A percentile compares a stretch with the other conserved stretches of the same genome.
These are phyloP conservation scores for Brettanomyces bruxellensis DNA, from an alignment of 805 yeast genomes.

Conservation along the genomic window DNA sequence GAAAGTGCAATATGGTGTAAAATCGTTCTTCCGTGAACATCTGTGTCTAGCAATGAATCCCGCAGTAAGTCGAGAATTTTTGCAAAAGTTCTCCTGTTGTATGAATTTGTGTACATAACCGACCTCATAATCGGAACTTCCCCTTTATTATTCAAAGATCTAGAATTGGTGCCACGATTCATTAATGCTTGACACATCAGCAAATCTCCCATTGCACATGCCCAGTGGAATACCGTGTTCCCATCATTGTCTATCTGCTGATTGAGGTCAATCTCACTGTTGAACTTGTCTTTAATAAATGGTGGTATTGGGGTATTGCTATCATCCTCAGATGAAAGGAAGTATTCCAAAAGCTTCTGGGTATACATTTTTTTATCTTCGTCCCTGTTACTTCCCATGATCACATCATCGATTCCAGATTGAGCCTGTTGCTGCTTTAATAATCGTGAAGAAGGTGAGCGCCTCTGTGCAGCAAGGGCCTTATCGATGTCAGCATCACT, in stretches of 20 bases:
- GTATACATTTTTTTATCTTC: slow-evolving; percentile 29
- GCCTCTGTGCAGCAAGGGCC: not conserved
- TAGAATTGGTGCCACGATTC: slow-evolving; percentile 64
- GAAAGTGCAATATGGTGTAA: slow-evolving; percentile 78
- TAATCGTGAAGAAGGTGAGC: slow-evolving; percentile 1
- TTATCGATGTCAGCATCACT: slow-evolving; percentile 37
- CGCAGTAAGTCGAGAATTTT: slow-evolving; percentile 66
- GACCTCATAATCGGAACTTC: slow-evolving; percentile 84
- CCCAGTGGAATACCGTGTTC: slow-evolving; percentile 95
- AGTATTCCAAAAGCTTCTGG: slow-evolving; percentile 41
- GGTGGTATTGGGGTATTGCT: slow-evolving; percentile 35
- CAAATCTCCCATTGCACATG: slow-evolving; percentile 88
- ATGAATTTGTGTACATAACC: slow-evolving; percentile 82
- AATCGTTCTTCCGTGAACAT: slow-evolving; percentile 64
- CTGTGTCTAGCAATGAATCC: slow-evolving; percentile 71
- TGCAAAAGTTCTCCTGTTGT: slow-evolving; percentile 71
- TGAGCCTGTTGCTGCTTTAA: not conserved
- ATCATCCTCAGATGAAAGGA: slow-evolving; percentile 49
- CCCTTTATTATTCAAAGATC: slow-evolving; percentile 56
- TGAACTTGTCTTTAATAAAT: slow-evolving; percentile 52
- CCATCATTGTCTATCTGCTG: slow-evolving; percentile 90
- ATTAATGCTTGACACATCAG: slow-evolving; percentile 68
- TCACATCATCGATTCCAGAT: not conserved
- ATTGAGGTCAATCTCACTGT: slow-evolving; percentile 50
- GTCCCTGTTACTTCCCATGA: slow-evolving; percentile 9